Conservation (phyloP, 129 eudicot species). For the Ambrosia artemisiifolia region DNA sequence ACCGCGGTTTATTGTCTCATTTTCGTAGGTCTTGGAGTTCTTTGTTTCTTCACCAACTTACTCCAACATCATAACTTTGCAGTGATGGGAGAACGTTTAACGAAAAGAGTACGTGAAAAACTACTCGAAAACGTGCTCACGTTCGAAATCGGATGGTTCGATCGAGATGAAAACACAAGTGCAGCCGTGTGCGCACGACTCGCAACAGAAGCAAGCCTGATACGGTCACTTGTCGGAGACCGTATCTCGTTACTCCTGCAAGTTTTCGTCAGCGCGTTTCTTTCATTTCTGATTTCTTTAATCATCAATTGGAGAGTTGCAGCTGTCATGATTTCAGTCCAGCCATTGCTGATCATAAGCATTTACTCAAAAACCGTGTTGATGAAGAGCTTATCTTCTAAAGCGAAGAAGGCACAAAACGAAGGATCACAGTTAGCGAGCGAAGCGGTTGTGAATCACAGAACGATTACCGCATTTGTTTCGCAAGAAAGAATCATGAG, state of each 20-base stretch:
- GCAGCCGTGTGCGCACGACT: conserved; percentile 70
- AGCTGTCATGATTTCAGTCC: conserved; percentile 59
- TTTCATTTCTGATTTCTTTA: conserved; percentile 52
- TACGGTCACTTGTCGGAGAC: conserved; percentile 67
- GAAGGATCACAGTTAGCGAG: conserved; percentile 81
- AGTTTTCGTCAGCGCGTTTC: conserved; percentile 52
- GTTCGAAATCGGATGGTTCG: conserved; percentile 84
- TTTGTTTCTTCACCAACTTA: conserved; percentile 61
- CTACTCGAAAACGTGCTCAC: conserved; percentile 57
- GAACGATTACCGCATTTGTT: conserved; percentile 76
- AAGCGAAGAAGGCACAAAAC: conserved; percentile 59
- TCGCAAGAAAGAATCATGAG: conserved; percentile 58
- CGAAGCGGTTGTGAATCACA: conserved; percentile 75
- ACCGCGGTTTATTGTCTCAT: conserved; percentile 41
- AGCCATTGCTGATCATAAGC: conserved; percentile 59
- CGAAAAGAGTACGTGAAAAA: conserved; percentile 59
- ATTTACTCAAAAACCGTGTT: conserved; percentile 56
- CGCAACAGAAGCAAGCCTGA: conserved; percentile 62
- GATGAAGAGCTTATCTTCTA: conserved; percentile 57
- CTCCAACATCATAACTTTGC: conserved; percentile 78
- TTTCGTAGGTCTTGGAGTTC: conserved; percentile 45
- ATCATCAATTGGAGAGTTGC: conserved; percentile 64
- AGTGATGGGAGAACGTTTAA: conserved; percentile 71
- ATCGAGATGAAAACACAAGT: conserved; percentile 65
- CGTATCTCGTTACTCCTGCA: conserved; percentile 68